Conservation (phyloP, 2,329 filamentous ascomycete species). For the Diaporthe australafricana region DNA sequence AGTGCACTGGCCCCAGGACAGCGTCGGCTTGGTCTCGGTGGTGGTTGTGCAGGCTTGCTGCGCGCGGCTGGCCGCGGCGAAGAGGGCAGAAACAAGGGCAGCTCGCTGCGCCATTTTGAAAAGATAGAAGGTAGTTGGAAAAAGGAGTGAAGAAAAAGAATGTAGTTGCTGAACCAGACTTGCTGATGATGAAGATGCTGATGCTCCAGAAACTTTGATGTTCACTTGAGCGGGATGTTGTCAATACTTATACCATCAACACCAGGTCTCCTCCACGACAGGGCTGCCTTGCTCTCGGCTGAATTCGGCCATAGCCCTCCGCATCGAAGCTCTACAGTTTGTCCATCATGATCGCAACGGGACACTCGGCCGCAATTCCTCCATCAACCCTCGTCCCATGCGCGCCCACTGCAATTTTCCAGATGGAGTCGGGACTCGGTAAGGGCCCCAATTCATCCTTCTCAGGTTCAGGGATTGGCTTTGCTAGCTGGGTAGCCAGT, state of each 20-base stretch:
- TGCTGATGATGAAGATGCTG: slow-evolving; percentile 29
- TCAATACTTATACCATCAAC: slow-evolving; percentile 30
- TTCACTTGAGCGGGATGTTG: background rate
- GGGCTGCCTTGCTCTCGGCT: background rate
- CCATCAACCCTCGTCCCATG: slow-evolving; percentile 9
- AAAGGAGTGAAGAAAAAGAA: slow-evolving; percentile 24
- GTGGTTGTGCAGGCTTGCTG: slow-evolving; percentile 63
- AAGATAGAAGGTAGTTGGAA: slow-evolving; percentile 35
- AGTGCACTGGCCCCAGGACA: slow-evolving; percentile 67
- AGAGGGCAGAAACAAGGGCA: slow-evolving; percentile 50
- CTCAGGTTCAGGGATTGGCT: background rate
- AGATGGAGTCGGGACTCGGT: slow-evolving; percentile 17
- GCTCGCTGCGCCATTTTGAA: slow-evolving; percentile 38
- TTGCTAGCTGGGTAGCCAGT: background rate
- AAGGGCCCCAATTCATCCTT: slow-evolving; percentile 2
- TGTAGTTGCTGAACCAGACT: slow-evolving; percentile 33
- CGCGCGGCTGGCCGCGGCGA: slow-evolving; percentile 53
- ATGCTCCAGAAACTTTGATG: background rate
- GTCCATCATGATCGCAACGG: slow-evolving; percentile 2
- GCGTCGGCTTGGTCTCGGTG: slow-evolving; percentile 62
- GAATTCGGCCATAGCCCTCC: background rate
- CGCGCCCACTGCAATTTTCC: slow-evolving; percentile 35
- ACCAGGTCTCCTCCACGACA: background rate
- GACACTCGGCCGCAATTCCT: background rate
- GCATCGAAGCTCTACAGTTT: slow-evolving; percentile 10